A percentile compares a stretch with the other conserved stretches of the same genome.
phyloP scores from a whole-genome alignment of 768 basidiomycete genomes.

The Trametes gibbosa region DNA sequence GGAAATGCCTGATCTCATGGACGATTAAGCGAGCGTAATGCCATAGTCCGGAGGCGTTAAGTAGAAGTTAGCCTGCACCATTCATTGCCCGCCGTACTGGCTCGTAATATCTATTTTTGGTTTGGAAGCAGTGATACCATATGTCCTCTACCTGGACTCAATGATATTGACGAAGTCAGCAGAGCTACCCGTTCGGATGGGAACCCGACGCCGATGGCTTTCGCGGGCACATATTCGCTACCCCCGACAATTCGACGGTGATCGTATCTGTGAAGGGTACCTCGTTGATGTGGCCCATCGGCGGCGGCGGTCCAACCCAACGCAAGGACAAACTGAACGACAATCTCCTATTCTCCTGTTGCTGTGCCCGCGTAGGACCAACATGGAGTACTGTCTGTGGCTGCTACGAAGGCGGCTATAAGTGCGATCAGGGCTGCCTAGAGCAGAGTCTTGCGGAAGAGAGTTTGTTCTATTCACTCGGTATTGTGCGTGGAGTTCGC shows the following conservation, averaged over 20 bases:
- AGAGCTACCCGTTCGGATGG: slow-evolving; percentile 86
- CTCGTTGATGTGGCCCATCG: slow-evolving; percentile 62
- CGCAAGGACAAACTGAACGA: slow-evolving; percentile 93
- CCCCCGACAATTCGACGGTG: slow-evolving; percentile 79
- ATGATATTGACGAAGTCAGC: background rate
- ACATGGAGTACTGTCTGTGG: slow-evolving; percentile 93
- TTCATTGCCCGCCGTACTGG: no score
- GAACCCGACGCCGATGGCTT: slow-evolving; percentile 86
- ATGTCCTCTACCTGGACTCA: no score
- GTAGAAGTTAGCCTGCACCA: no score
- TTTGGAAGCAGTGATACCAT: no score
- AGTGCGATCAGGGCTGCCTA: slow-evolving; percentile 79
- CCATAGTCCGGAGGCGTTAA: no score
- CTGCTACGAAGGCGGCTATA: slow-evolving; percentile 72
- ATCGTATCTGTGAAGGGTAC: slow-evolving; percentile 94
- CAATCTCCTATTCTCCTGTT: slow-evolving; percentile 94
- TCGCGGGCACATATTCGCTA: slow-evolving; percentile 89
- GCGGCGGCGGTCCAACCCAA: slow-evolving; percentile 78
- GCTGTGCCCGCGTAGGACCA: slow-evolving; percentile 92
- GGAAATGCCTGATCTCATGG: no score
- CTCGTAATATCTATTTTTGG: no score
- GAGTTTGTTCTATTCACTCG: slow-evolving; percentile 84
- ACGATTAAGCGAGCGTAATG: no score
- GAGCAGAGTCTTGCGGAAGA: slow-evolving; percentile 78
- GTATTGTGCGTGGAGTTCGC: slow-evolving; percentile 55